Evolutionary conservation across 116 monocot genomes (phyloP).

Genomic region (Zostera marina): DNA sequence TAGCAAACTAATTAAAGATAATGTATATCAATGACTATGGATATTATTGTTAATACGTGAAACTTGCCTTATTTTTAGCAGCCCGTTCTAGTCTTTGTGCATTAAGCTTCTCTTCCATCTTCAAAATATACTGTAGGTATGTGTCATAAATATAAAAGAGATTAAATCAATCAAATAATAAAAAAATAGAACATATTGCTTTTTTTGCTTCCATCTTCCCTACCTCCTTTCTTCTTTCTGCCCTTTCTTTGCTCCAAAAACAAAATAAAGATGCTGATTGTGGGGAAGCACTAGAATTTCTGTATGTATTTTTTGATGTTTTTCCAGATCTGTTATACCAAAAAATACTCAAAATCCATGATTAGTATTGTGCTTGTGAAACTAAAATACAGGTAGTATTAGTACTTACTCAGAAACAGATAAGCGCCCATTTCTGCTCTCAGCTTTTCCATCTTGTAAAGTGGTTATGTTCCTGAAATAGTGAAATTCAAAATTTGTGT

Average conservation of each 20-base stretch:
- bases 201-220: not conserved
- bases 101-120: conserved; percentile 15
- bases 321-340: conserved; percentile 6
- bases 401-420: conserved; percentile 5
- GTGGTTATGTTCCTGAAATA: conserved; percentile 4
- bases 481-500: too few relatives aligned
- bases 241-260: conserved; percentile 14
- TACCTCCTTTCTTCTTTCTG: conserved; percentile 15
- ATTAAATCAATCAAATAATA: not conserved
- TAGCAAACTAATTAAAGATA: not conserved
- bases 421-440: conserved; percentile 2
- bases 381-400: not conserved
- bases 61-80: conserved; percentile 9
- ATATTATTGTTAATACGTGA: not conserved
- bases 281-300: conserved; percentile 1
- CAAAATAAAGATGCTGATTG: conserved; percentile 7
- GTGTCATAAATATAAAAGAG: not conserved
- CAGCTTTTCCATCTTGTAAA: not conserved
- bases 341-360: not conserved
- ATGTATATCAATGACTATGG: not conserved
- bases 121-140: conserved; percentile 9
- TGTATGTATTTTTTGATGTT: conserved; percentile 1
- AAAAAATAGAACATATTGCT: not conserved
- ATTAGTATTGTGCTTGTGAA: not conserved
- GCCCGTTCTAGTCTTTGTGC: conserved; percentile 8